Evolutionary conservation across 2,329 filamentous ascomycete species (phyloP).

Genomic region (Monascus ruber): DNA sequence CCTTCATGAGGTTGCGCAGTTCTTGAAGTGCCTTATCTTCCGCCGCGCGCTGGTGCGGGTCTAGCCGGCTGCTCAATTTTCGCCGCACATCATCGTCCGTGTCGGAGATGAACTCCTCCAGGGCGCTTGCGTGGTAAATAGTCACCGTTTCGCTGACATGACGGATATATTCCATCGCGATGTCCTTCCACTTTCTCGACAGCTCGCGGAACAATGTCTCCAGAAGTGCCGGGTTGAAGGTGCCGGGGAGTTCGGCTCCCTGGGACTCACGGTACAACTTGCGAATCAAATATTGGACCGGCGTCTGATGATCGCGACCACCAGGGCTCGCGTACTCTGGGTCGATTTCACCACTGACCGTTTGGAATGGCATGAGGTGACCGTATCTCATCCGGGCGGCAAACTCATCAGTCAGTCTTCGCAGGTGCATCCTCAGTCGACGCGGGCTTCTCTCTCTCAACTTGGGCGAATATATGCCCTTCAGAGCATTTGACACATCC

Average conservation of each 20-base stretch:
- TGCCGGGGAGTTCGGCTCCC: constrained; percentile 11
- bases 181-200: constrained; percentile 6
- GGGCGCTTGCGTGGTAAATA: neutral
- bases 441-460: constrained; percentile 3
- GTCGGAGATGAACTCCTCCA: constrained; percentile 1
- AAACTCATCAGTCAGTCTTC: constrained; percentile 6
- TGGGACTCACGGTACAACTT: constrained; percentile 7
- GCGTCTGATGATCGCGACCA: neutral
- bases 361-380: constrained; percentile 6
- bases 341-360: constrained; percentile 1
- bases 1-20: constrained; percentile 38
- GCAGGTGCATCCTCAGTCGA: constrained; percentile 10
- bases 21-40: constrained; percentile 39
- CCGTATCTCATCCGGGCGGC: constrained; percentile 2
- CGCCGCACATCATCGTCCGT: constrained; percentile 13
- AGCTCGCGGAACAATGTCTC: constrained; percentile 10
- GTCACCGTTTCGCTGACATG: neutral
- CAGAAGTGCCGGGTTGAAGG: constrained; percentile 10
- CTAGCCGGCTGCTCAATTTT: constrained; percentile 13
- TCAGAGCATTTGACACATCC: constrained; percentile 6
- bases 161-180: constrained; percentile 3
- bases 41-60: constrained; percentile 20
- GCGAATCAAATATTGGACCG: constrained; percentile 10
- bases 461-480: constrained; percentile 5
- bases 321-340: constrained; percentile 1